Percentiles rank a stretch among this genome's conserved stretches.
phyloP scores from a whole-genome alignment of 352 stramenopile species.

The Globisporangium echinulatum region DNA sequence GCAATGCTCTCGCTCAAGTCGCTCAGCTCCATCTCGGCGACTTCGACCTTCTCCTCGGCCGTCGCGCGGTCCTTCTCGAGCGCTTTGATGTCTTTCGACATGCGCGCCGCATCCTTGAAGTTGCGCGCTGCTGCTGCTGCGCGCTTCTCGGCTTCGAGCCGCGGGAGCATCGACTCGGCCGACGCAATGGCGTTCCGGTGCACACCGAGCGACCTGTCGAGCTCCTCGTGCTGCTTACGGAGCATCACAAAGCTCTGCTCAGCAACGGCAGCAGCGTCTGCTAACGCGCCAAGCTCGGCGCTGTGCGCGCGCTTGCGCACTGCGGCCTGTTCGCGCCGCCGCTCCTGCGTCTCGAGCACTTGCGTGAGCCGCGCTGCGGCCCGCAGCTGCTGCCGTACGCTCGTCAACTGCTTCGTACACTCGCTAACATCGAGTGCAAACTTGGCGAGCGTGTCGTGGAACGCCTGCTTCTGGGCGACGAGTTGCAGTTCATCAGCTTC shows the following conservation, averaged over 20 bases:
- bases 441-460: constrained; percentile 43
- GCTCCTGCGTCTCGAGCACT: constrained; percentile 71
- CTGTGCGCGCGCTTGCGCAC: constrained; percentile 74
- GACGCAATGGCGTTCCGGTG: constrained; percentile 80
- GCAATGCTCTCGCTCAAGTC: constrained; percentile 69
- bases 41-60: constrained; percentile 78
- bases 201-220: constrained; percentile 65
- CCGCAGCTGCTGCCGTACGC: constrained; percentile 66
- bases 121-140: constrained; percentile 67
- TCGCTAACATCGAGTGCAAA: constrained; percentile 39
- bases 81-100: constrained; percentile 85
- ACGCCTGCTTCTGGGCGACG: constrained; percentile 44
- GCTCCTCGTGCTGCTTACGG: constrained; percentile 65
- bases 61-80: constrained; percentile 77
- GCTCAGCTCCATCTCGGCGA: constrained; percentile 78
- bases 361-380: constrained; percentile 51
- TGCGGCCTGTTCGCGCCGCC: constrained; percentile 49
- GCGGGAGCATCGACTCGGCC: constrained; percentile 70
- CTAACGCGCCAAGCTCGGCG: constrained; percentile 57
- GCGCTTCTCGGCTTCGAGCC: constrained; percentile 80
- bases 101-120: constrained; percentile 80
- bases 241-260: constrained; percentile 76
- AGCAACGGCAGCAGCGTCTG: constrained; percentile 58
- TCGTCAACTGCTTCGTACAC: constrained; percentile 54
- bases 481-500: constrained; percentile 61